A percentile compares a stretch with the other conserved stretches of the same genome.
Evolutionary conservation across 2,329 filamentous ascomycete species (phyloP).

Genomic region (Hypocrella siamensis): DNA sequence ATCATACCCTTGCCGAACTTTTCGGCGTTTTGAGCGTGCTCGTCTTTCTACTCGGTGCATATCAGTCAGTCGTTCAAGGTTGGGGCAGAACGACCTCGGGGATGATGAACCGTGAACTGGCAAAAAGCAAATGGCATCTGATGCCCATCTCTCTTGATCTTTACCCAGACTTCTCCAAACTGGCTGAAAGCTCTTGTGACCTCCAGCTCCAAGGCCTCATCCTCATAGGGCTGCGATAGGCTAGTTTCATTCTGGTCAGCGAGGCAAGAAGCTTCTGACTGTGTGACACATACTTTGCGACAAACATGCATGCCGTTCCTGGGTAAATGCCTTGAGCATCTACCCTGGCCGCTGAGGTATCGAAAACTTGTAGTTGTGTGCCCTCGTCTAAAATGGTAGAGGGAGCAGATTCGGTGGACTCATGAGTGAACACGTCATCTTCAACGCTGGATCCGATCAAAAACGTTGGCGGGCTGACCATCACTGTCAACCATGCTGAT

Average conservation of each 20-base stretch:
- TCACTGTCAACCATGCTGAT: background rate
- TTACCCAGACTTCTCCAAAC: slow-evolving; percentile 43
- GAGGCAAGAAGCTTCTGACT: background rate
- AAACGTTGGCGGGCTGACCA: slow-evolving; percentile 3
- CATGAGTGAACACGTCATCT: slow-evolving; percentile 8
- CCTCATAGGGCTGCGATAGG: slow-evolving; percentile 31
- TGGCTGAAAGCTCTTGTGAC: slow-evolving; percentile 35
- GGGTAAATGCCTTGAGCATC: slow-evolving; percentile 38
- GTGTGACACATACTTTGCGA: slow-evolving; percentile 43
- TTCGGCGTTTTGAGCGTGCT: slow-evolving; percentile 33
- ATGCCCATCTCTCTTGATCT: slow-evolving; percentile 41
- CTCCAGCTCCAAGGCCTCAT: slow-evolving; percentile 33
- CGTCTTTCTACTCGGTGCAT: slow-evolving; percentile 22
- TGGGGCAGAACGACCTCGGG: background rate
- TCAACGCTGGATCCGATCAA: slow-evolving; percentile 6
- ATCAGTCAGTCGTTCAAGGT: background rate
- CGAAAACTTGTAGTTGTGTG: slow-evolving; percentile 2
- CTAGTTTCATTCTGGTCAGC: slow-evolving; percentile 17
- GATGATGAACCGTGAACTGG: slow-evolving; percentile 41
- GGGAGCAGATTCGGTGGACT: slow-evolving; percentile 1
- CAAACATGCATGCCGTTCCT: slow-evolving; percentile 44
- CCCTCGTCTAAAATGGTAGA: background rate
- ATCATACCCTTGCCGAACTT: slow-evolving; percentile 26
- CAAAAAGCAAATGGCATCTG: slow-evolving; percentile 50
- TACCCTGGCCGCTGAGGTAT: slow-evolving; percentile 8